Evolutionary conservation across 1,284 basidiomycete species (phyloP).

Genomic region (Gymnopus androsaceus): DNA sequence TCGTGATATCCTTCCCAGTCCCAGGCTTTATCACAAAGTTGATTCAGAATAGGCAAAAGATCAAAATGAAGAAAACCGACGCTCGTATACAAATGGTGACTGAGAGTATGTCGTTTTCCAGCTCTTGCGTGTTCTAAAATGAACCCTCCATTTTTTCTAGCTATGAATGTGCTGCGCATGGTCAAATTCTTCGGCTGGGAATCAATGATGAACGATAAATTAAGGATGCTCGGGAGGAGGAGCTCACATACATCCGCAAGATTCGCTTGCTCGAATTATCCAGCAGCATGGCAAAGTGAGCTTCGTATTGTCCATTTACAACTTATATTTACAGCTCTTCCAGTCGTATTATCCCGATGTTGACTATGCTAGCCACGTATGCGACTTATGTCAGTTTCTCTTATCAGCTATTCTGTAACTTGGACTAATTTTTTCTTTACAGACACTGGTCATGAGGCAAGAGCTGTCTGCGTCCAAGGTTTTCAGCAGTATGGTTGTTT

Average conservation of each 20-base stretch:
- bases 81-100: constrained; percentile 28
- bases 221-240: constrained; percentile 54
- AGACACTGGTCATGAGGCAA: constrained; percentile 40
- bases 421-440: constrained; percentile 22
- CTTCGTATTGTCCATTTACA: neutral
- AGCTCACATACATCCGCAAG: constrained; percentile 51
- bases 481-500: constrained; percentile 26
- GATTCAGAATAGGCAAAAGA: constrained; percentile 22
- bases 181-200: constrained; percentile 79
- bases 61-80: constrained; percentile 26
- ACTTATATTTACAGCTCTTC: neutral
- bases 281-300: constrained; percentile 4
- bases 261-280: constrained; percentile 36
- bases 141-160: too few species aligned
- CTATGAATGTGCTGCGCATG: constrained; percentile 57
- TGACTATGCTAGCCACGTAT: constrained; percentile 59
- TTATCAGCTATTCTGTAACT: neutral
- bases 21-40: constrained; percentile 37
- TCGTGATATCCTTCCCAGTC: constrained; percentile 51
- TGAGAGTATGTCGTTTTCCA: constrained; percentile 36
- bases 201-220: constrained; percentile 52
- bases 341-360: constrained; percentile 51
- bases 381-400: constrained; percentile 31
- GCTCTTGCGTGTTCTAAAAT: neutral
- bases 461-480: constrained; percentile 21